Evolutionary conservation across 1,139 yeast genomes (phyloP), one percentile per base, ranked within the genome.

Genomic region (Nakaseomyces delphensis): DNA sequence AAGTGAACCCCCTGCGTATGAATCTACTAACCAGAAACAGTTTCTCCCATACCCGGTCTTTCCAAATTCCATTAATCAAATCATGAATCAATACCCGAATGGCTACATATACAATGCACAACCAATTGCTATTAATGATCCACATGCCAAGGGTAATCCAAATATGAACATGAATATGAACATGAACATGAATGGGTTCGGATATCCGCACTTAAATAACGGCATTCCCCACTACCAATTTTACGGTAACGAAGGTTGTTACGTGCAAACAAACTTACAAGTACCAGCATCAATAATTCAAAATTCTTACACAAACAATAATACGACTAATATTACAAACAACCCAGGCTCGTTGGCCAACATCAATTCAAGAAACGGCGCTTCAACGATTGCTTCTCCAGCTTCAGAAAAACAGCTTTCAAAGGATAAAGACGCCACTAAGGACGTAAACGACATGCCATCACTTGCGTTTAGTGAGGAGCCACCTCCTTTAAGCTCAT

Each of bases 221-320:
- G 37, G 37, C 10, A 20, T 33, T 15, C 37, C 20, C 7, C 37
- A 33, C 8, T 33, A 20, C 37, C 37, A n/a, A 13, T 27, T 11
- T 4, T 33, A 33, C 27, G 27, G 27, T 11, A 33, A 33, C 27
- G 23, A 20, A n/a, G 18, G 27, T 6, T 33, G 5, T 18, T 33
- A 20, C 27, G 13, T 33, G 27, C 37, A 9, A 18, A 16, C 37
- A 11, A 20, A 20, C 9, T 10, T 20, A 4, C 37, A 20, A 21
- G 21, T 33, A 18, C 37, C 15, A 3, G 27, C 37, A n/a, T 33
- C 37, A 13, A 33, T 33, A 20, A 21, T 33, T 10, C 37, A 33
- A 15, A 33, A 33, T 18, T 33, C 37, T n/a, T 33, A 33, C 37
- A 33, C 37, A 19, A 33, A 33, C 21, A 33, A 33, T 11, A 33